Conservation (phyloP, 768 basidiomycete species). For the Amanita pallidorosea region DNA sequence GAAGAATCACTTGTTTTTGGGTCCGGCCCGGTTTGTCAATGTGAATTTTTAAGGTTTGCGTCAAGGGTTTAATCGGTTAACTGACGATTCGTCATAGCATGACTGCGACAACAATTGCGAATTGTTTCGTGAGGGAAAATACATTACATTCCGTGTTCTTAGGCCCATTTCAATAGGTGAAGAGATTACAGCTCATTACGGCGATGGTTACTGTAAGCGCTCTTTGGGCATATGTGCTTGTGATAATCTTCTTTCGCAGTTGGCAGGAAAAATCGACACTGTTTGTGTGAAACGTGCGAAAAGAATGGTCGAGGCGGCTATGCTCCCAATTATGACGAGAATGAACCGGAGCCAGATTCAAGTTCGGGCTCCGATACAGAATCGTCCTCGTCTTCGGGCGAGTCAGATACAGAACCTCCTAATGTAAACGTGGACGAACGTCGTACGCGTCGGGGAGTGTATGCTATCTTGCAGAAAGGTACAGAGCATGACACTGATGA, state of each 20-base stretch:
- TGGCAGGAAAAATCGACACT: conserved; percentile 34
- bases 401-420: conserved; percentile 23
- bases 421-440: conserved; percentile 64
- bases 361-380: conserved; percentile 34
- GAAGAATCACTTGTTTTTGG: conserved; percentile 85
- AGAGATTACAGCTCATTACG: conserved; percentile 86
- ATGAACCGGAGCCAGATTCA: conserved; percentile 37
- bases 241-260: conserved; percentile 16
- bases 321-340: conserved; percentile 34
- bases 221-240: conserved; percentile 10
- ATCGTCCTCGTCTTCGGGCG: conserved; percentile 27
- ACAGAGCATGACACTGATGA: conserved; percentile 48
- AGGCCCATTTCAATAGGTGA: conserved; percentile 71
- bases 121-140: conserved; percentile 78
- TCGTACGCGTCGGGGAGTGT: conserved; percentile 73
- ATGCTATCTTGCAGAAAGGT: conserved; percentile 53
- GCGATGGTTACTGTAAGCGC: conserved; percentile 77
- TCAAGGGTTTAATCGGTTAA: conserved; percentile 10
- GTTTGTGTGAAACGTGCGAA: conserved; percentile 84
- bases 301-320: conserved; percentile 68
- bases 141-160: conserved; percentile 82
- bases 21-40: conserved; percentile 88
- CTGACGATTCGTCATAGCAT: conserved; percentile 40
- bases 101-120: conserved; percentile 88
- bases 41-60: conserved; percentile 35